Percentiles rank a stretch among this genome's conserved stretches.
Conservation (phyloP, 306 rosid genomes). For the Comarum palustre region DNA sequence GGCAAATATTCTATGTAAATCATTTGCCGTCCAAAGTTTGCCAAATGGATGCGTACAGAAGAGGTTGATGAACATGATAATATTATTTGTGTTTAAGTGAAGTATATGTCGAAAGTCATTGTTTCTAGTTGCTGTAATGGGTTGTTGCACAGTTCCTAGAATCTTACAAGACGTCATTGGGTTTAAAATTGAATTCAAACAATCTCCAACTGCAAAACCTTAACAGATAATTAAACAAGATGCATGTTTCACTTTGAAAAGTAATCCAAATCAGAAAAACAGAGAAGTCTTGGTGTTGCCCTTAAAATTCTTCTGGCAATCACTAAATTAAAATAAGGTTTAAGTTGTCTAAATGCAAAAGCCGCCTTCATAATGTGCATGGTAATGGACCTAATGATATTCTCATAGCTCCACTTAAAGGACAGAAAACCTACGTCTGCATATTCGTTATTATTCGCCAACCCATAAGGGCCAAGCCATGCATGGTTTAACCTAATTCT, state of each 20-base stretch:
- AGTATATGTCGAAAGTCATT: neutral
- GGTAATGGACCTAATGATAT: constrained; percentile 20
- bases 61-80: neutral
- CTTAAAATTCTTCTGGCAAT: neutral
- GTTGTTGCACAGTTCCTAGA: constrained; percentile 14
- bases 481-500: constrained; percentile 17
- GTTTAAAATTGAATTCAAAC: neutral
- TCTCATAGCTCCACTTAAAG: constrained; percentile 23
- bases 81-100: neutral
- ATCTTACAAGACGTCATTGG: constrained; percentile 8
- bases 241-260: too few species aligned
- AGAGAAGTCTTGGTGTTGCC: neutral
- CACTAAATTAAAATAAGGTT: neutral
- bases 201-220: neutral
- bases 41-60: constrained; percentile 8
- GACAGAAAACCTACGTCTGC: constrained; percentile 16
- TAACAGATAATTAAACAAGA: neutral
- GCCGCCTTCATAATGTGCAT: constrained; percentile 6
- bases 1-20: constrained; percentile 14
- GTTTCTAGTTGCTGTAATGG: constrained; percentile 7
- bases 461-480: constrained; percentile 7
- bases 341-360: neutral
- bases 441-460: constrained; percentile 1
- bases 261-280: neutral
- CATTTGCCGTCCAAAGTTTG: constrained; percentile 6